Conservation (phyloP, 2,329 filamentous ascomycete genomes). For the Coniochaeta sp. region DNA sequence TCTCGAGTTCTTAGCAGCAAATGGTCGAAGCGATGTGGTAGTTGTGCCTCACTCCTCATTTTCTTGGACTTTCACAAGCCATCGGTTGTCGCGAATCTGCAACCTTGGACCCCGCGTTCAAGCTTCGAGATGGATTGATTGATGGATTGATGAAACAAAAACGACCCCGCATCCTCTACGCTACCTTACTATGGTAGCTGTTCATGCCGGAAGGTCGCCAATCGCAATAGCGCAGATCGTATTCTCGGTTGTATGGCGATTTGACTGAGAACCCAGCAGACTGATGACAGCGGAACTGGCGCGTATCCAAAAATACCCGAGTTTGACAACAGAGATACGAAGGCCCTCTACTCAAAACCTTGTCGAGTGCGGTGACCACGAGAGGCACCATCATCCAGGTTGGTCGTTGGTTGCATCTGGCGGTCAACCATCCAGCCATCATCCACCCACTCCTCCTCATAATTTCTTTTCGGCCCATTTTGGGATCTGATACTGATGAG, state of each 20-base stretch:
- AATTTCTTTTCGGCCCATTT: neutral
- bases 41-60: neutral
- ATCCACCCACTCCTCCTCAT: neutral
- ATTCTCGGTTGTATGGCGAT: neutral
- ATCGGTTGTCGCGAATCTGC: neutral
- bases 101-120: neutral
- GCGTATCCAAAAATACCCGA: neutral
- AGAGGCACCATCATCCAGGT: neutral
- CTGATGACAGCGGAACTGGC: neutral
- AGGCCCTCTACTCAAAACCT: neutral
- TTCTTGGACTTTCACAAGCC: neutral
- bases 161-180: neutral
- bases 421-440: neutral
- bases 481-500: neutral
- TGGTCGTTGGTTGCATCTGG: neutral
- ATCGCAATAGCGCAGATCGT: neutral
- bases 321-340: neutral
- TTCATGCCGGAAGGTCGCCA: neutral
- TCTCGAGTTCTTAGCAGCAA: neutral
- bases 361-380: neutral
- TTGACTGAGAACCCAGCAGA: neutral
- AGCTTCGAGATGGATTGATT: neutral
- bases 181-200: too few relatives aligned
- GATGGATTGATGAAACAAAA: constrained; percentile 1
- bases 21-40: neutral